Base-by-base conservation (phyloP, 176 grass and related monocot species). In the Eleusine indica region DNA sequence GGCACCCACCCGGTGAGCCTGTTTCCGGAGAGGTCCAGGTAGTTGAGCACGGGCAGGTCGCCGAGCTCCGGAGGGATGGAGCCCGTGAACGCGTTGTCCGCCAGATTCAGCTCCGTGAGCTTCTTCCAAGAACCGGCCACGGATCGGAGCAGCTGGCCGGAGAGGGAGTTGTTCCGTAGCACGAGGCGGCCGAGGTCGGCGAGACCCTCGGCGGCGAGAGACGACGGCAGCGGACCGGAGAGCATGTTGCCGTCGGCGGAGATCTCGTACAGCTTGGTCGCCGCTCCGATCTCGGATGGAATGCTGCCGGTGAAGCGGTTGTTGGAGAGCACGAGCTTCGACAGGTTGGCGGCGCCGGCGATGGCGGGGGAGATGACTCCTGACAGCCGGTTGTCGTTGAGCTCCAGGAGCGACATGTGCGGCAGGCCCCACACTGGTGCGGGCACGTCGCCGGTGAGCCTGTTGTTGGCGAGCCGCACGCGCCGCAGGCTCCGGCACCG, bases 21-120 rank as follows among this genome's bases (percentile, higher is more conserved):
- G 62, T 98, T 98, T 8, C 85, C 80, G 0, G 96, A 98, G 39
- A 98, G 87, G 83, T 98, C 96, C 10, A 98, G 96, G 64, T 98
- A 95, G 84, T 95, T 98, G 37, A 98, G 92, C 88, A 93, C 93
- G 1, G 91, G 93, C 54, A 98, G 79, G 65, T 87, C 62, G 4
- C 96, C 96, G 6, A 98, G 93, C 88, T 95, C 91, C 4, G 89
- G 89, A 6, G 96, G 96, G 16, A 98, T 93, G 80, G 86, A 81
- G 9, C 96, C 96, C 0, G 65, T 75, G 39, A 98, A 90, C 22
- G 47, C 89, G 25, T 98, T 98, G 78, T 83, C 62, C 0, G 91
- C 93, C 19, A 98, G 93, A 84, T 91, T 91, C 11, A 98, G 89
- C 74, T 98, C 91, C 66, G 76, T 93, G 1, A 98, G 92, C 82